Conservation (phyloP, 305 asterid species). For the Andrographis paniculata region DNA sequence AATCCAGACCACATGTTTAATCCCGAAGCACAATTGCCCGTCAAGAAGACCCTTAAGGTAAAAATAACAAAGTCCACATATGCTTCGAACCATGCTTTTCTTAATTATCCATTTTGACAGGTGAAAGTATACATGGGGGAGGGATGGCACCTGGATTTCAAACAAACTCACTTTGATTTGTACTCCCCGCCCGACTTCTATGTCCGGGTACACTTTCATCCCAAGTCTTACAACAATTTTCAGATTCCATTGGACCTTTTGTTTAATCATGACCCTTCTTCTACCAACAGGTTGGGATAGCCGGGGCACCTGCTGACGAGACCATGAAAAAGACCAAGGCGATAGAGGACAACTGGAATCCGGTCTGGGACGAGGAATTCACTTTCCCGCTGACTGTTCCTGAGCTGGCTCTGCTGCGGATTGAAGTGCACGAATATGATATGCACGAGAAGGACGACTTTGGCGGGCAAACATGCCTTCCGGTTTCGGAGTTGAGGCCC, state of each 20-base stretch:
- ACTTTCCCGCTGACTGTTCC: slow-evolving; percentile 70
- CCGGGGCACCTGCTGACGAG: slow-evolving; percentile 67
- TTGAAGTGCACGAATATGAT: slow-evolving; percentile 74
- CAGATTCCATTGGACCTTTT: not conserved
- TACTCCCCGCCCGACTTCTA: slow-evolving; percentile 90
- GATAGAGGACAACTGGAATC: slow-evolving; percentile 63
- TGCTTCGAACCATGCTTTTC: no score
- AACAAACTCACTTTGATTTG: slow-evolving; percentile 69
- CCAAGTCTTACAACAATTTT: not conserved
- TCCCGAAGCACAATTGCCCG: slow-evolving; percentile 42
- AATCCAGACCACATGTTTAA: slow-evolving; percentile 30
- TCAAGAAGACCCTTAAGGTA: slow-evolving; percentile 63
- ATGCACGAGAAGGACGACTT: slow-evolving; percentile 77
- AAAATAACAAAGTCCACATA: not conserved
- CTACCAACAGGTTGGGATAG: slow-evolving; percentile 62
- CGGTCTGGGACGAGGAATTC: slow-evolving; percentile 74
- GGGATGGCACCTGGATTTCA: slow-evolving; percentile 87
- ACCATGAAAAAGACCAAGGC: slow-evolving; percentile 51
- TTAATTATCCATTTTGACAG: slow-evolving; percentile 25
- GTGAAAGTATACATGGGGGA: slow-evolving; percentile 80
- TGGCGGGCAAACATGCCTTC: slow-evolving; percentile 75
- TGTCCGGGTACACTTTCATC: slow-evolving; percentile 43
- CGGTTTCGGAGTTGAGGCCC: slow-evolving; percentile 56
- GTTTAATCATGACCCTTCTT: not conserved
- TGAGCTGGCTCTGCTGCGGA: slow-evolving; percentile 64